phyloP scores from a whole-genome alignment of 305 asterid genomes.

The Rubia balearica region DNA sequence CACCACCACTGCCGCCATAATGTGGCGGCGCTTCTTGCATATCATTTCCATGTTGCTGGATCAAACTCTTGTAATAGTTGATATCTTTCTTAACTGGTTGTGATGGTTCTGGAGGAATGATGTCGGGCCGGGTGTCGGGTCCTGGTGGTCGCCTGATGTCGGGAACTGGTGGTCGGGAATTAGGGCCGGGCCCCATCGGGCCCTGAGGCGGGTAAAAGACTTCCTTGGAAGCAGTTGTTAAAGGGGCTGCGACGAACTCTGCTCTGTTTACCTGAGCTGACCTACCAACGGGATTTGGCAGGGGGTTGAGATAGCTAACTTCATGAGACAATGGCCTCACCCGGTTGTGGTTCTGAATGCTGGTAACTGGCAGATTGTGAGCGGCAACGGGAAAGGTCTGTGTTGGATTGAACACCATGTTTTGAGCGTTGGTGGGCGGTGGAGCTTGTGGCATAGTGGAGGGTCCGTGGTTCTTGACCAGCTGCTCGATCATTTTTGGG shows the following conservation, averaged over 20 bases:
- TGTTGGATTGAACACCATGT: neutral
- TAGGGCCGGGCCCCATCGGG: slow-evolving; percentile 26
- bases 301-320: slow-evolving; percentile 19
- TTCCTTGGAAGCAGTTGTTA: slow-evolving; percentile 27
- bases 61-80: slow-evolving; percentile 65
- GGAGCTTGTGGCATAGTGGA: slow-evolving; percentile 14
- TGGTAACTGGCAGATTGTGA: neutral
- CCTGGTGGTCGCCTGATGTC: slow-evolving; percentile 13
- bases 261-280: slow-evolving; percentile 37
- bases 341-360: slow-evolving; percentile 14
- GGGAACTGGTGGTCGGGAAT: slow-evolving; percentile 24
- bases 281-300: slow-evolving; percentile 20
- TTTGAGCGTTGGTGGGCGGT: slow-evolving; percentile 12
- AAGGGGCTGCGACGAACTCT: slow-evolving; percentile 27
- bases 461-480: slow-evolving; percentile 40
- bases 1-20: slow-evolving; percentile 6
- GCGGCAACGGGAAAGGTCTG: slow-evolving; percentile 19
- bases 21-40: slow-evolving; percentile 45
- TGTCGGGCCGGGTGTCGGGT: neutral
- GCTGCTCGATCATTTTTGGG: slow-evolving; percentile 64
- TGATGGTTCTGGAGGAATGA: neutral
- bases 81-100: slow-evolving; percentile 40
- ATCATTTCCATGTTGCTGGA: slow-evolving; percentile 78
- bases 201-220: slow-evolving; percentile 38
- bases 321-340: slow-evolving; percentile 20